Evolutionary conservation across 164 flowering plant genomes (phyloP).

Genomic region (Protea cynaroides): DNA sequence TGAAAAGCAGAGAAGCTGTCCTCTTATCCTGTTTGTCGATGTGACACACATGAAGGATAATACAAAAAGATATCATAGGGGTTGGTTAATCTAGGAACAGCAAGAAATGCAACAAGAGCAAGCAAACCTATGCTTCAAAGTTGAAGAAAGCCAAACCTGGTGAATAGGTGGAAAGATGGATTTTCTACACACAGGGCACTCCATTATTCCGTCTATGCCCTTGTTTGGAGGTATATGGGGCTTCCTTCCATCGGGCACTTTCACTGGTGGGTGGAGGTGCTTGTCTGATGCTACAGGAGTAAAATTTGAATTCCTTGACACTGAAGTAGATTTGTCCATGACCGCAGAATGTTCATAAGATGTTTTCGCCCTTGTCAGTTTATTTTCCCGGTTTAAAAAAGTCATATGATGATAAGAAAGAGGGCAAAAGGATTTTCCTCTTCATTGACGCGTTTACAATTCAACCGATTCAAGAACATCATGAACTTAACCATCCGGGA

Average conservation of each 20-base stretch:
- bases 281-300: constrained; percentile 5
- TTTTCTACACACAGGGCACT: constrained; percentile 26
- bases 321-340: constrained; percentile 15
- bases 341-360: not conserved
- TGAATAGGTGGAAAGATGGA: constrained; percentile 30
- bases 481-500: not conserved
- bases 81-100: not conserved
- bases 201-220: constrained; percentile 22
- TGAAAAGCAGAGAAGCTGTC: not conserved
- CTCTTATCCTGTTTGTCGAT: not conserved
- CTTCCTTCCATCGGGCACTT: constrained; percentile 15
- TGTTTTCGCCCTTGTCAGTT: constrained; percentile 1
- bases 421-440: not conserved
- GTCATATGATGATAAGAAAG: not conserved
- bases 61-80: not conserved
- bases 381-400: constrained; percentile 9
- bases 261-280: constrained; percentile 5
- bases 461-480: not conserved
- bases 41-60: no score
- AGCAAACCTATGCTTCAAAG: not conserved
- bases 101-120: not conserved
- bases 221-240: constrained; percentile 13
- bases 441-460: not conserved
- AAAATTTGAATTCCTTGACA: constrained; percentile 13
- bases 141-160: constrained; percentile 17